phyloP scores from a whole-genome alignment of 2,329 filamentous ascomycete species.

The Cladosporium phlei region DNA sequence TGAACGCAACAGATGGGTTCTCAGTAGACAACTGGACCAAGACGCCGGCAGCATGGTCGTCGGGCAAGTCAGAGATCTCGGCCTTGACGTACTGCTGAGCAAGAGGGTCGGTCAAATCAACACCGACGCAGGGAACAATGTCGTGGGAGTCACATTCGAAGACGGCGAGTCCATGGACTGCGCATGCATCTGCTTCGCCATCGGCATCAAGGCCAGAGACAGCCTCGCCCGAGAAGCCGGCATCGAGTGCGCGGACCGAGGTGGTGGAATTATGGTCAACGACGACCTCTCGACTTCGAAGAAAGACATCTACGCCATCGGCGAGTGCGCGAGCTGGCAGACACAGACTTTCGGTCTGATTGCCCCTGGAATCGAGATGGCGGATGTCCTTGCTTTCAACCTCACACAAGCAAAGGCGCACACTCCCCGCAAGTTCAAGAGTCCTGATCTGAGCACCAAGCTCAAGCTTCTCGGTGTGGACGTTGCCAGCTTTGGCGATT shows the following conservation, averaged over 20 bases:
- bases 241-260: slow-evolving; percentile 66
- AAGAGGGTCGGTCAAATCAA: slow-evolving; percentile 70
- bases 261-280: slow-evolving; percentile 70
- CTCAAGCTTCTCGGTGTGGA: slow-evolving; percentile 85
- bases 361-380: slow-evolving; percentile 86
- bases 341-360: slow-evolving; percentile 84
- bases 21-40: slow-evolving; percentile 74
- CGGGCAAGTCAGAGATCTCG: slow-evolving; percentile 72
- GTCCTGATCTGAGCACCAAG: slow-evolving; percentile 85
- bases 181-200: slow-evolving; percentile 82
- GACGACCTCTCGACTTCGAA: slow-evolving; percentile 64
- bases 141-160: slow-evolving; percentile 72
- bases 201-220: slow-evolving; percentile 77
- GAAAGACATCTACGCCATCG: slow-evolving; percentile 75
- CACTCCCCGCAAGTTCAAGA: slow-evolving; percentile 64
- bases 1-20: slow-evolving; percentile 76
- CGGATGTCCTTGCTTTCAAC: slow-evolving; percentile 85
- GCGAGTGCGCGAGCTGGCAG: slow-evolving; percentile 87
- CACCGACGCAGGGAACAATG: slow-evolving; percentile 60
- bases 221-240: slow-evolving; percentile 66
- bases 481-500: slow-evolving; percentile 89
- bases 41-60: slow-evolving; percentile 79
- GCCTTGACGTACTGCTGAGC: slow-evolving; percentile 73
- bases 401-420: slow-evolving; percentile 76
- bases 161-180: slow-evolving; percentile 74